Percentiles rank a stretch among this genome's conserved stretches.
Evolutionary conservation across 768 basidiomycete genomes (phyloP).

Genomic region (Psilocybe tampanensis): DNA sequence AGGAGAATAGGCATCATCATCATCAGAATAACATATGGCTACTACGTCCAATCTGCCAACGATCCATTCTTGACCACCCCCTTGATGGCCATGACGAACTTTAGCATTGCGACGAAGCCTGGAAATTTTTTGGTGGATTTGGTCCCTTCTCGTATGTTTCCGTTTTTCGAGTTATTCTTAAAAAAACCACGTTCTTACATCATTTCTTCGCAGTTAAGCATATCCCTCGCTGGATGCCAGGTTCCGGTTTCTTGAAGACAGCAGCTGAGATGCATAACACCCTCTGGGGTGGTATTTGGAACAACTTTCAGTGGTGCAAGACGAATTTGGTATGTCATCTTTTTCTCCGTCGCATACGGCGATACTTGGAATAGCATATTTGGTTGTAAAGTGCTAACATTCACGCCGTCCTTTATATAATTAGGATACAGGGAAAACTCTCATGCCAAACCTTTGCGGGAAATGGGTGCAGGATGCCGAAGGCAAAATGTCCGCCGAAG

Average conservation of each 20-base stretch:
- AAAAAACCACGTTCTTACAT: neutral
- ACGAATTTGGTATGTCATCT: constrained; percentile 44
- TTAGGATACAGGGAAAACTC: constrained; percentile 43
- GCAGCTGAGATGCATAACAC: constrained; percentile 39
- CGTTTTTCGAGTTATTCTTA: neutral
- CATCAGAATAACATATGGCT: constrained; percentile 57
- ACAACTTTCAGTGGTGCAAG: constrained; percentile 38
- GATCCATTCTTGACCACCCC: constrained; percentile 53
- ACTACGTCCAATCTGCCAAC: constrained; percentile 47
- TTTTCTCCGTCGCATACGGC: neutral
- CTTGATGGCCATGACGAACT: constrained; percentile 49
- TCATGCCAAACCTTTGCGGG: constrained; percentile 40
- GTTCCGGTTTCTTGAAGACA: constrained; percentile 50
- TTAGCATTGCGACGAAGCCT: constrained; percentile 47
- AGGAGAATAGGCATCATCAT: constrained; percentile 56
- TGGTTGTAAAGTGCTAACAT: neutral
- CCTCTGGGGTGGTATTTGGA: constrained; percentile 38
- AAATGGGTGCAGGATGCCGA: constrained; percentile 27
- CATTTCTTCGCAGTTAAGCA: constrained; percentile 37
- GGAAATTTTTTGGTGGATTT: constrained; percentile 40
- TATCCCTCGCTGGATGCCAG: constrained; percentile 59
- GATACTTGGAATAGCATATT: neutral
- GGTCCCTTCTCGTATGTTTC: constrained; percentile 32
- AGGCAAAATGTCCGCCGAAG: constrained; percentile 34
- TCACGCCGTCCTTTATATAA: neutral